Base-by-base conservation (phyloP, 345 rosid genomes). In the Salix dunnii region DNA sequence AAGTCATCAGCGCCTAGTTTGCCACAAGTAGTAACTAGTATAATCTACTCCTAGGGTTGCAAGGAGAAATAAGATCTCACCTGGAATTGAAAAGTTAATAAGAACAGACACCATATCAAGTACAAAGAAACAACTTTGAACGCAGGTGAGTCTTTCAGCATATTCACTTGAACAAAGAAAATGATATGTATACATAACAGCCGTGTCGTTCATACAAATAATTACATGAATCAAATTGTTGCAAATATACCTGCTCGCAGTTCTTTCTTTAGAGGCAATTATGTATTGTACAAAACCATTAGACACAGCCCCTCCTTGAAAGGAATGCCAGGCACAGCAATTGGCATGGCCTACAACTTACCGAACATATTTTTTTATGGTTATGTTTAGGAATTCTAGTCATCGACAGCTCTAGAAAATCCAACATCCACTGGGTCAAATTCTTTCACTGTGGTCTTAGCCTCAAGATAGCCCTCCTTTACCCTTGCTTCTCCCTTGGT, bases 401-500 rank as follows among this genome's bases (percentile, higher is more conserved):
- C 30, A 49, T 49, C 42, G 65, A 33, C 4, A 31, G 6, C 31
- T 23, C 65, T 17, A 17, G 38, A 25, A 12, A 40, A 40, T 43
- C 49, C 79, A 7, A 14, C 55, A 23, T 40, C 40, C 20, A 31
- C 42, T 42, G 58, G 14, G 33, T 35, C 33, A 25, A 31, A 8
- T 77, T 40, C 79, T 60, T 27, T 64, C 49, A 9, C 38, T 33
- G 49, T 36, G n/a, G 64, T 33, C 55, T 71, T 77, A 18, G 46
- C 21, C 72, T 70, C 35, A 16, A 43, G 79, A n/a, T 10, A 10
- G 25, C 9, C 40, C 27, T 27, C 73, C 51, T 53, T 76, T 43
- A 82, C 84, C 79, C 81, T 81, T 31, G 67, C 82, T 78, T 85
- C 91, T 3, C 78, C 72, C 6, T 74, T 84, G 16, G 75, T 20